Percentiles rank a stretch among this genome's conserved stretches.
Evolutionary conservation across 2,329 filamentous ascomycete species (phyloP).

Genomic region (Ceratocystiopsis sp.): DNA sequence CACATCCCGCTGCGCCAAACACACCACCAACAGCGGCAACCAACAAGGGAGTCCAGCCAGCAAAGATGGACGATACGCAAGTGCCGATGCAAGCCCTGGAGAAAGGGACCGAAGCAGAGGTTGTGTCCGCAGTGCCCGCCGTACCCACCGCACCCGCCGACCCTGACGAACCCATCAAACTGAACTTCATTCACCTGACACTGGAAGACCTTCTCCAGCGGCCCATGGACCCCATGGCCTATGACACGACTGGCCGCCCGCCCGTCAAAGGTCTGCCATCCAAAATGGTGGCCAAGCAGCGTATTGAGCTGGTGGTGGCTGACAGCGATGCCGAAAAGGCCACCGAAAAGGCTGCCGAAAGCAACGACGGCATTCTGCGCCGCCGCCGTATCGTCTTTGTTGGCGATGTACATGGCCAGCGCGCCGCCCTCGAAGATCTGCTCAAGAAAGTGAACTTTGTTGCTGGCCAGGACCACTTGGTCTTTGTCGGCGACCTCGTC

Average conservation of each 20-base stretch:
- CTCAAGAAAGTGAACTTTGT: constrained; percentile 51
- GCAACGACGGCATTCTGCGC: constrained; percentile 11
- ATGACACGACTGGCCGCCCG: constrained; percentile 23
- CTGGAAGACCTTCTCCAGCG: not conserved
- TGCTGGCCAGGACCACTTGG: constrained; percentile 46
- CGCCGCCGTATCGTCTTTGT: constrained; percentile 55
- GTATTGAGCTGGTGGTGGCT: constrained; percentile 13
- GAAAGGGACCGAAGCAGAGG: no score
- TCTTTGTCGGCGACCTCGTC: constrained; percentile 65
- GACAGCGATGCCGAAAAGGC: constrained; percentile 8
- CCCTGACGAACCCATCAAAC: no score
- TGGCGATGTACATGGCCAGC: constrained; percentile 88
- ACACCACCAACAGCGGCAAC: no score
- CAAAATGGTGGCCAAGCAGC: constrained; percentile 14
- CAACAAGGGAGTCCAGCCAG: no score
- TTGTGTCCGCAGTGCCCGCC: no score
- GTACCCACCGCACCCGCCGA: no score
- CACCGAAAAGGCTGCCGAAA: constrained; percentile 17
- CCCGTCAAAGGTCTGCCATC: constrained; percentile 16
- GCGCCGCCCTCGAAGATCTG: constrained; percentile 45
- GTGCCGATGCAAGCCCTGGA: no score
- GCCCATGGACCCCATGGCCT: constrained; percentile 11
- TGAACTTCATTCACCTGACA: not conserved
- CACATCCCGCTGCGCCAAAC: no score
- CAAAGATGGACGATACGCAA: no score